A percentile compares a stretch with the other conserved stretches of the same genome.
Evolutionary conservation across 768 basidiomycete genomes (phyloP).

Genomic region (Suillus weaverae): DNA sequence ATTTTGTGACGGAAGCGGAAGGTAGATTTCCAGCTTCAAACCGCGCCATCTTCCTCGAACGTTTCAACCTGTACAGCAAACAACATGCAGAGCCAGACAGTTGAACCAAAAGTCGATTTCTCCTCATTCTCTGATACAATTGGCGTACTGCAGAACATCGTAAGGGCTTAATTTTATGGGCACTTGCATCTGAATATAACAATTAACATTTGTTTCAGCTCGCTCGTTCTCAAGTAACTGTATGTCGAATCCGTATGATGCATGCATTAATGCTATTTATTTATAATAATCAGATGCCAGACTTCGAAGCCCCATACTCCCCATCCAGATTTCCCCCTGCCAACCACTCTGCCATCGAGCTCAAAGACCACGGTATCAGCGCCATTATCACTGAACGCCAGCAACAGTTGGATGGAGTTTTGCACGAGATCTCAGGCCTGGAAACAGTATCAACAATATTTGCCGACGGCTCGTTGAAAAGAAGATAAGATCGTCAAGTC

Average conservation of each 20-base stretch:
- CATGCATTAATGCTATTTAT: neutral
- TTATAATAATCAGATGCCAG: constrained; percentile 10
- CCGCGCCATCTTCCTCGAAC: neutral
- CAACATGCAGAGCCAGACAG: neutral
- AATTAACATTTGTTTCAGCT: neutral
- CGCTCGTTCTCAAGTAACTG: neutral
- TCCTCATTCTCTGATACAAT: neutral
- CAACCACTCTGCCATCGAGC: constrained; percentile 17
- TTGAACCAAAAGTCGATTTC: neutral
- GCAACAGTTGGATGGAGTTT: constrained; percentile 17
- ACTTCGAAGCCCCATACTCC: constrained; percentile 21
- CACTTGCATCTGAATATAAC: neutral
- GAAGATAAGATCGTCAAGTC: constrained; percentile 17
- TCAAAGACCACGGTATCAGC: constrained; percentile 15
- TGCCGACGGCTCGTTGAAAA: constrained; percentile 16
- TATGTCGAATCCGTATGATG: neutral
- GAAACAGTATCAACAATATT: constrained; percentile 12
- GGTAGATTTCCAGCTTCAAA: neutral
- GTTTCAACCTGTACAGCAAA: neutral
- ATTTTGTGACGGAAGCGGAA: no score
- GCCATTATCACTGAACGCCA: constrained; percentile 20
- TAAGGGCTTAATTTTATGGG: neutral
- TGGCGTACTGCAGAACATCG: neutral
- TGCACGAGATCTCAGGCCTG: constrained; percentile 15
- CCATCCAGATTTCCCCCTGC: constrained; percentile 12